These are phyloP conservation scores for Amorphotheca resinae DNA, from an alignment of 495 filamentous ascomycete species.

Conservation along the genomic window DNA sequence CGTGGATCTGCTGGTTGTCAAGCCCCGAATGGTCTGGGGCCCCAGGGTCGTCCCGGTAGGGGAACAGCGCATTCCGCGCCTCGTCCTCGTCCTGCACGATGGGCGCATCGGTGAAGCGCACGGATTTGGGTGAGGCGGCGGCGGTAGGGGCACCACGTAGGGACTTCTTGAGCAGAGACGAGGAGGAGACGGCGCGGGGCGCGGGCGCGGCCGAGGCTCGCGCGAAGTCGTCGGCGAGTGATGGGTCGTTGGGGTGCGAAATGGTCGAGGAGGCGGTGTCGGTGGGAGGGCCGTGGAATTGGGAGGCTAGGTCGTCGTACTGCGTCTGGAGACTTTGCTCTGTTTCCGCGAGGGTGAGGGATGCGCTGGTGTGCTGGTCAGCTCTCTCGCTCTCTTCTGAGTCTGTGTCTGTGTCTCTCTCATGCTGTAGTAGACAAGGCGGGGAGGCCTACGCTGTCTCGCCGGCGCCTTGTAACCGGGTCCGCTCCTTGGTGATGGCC, in stretches of 20 bases:
- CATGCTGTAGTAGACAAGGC: neutral
- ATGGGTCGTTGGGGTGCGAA: conserved; percentile 52
- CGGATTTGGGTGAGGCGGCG: conserved; percentile 46
- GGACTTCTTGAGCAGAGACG: conserved; percentile 30
- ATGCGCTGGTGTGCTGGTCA: conserved; percentile 26
- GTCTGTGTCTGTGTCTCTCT: too few species aligned
- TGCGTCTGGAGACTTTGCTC: conserved; percentile 43
- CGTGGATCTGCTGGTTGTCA: conserved; percentile 77
- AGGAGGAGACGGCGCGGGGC: conserved; percentile 25
- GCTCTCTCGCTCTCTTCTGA: too few species aligned
- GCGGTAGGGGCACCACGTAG: conserved; percentile 10
- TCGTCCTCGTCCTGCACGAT: conserved; percentile 35
- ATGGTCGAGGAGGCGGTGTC: conserved; percentile 32
- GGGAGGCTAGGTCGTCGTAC: conserved; percentile 42
- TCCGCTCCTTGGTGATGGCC: conserved; percentile 53
- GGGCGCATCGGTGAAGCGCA: conserved; percentile 76
- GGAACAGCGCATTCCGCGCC: conserved; percentile 55
- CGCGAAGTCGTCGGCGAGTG: conserved; percentile 53
- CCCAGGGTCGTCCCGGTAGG: conserved; percentile 40
- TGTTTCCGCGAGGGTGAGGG: conserved; percentile 31
- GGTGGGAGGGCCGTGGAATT: conserved; percentile 49
- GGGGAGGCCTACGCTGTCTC: conserved; percentile 38
- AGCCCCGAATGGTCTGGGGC: conserved; percentile 48
- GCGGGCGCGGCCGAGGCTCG: conserved; percentile 37
- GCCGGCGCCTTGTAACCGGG: conserved; percentile 44